These are phyloP conservation scores for Amniculicola lignicola DNA, from an alignment of 495 filamentous ascomycete species.

Conservation along the genomic window DNA sequence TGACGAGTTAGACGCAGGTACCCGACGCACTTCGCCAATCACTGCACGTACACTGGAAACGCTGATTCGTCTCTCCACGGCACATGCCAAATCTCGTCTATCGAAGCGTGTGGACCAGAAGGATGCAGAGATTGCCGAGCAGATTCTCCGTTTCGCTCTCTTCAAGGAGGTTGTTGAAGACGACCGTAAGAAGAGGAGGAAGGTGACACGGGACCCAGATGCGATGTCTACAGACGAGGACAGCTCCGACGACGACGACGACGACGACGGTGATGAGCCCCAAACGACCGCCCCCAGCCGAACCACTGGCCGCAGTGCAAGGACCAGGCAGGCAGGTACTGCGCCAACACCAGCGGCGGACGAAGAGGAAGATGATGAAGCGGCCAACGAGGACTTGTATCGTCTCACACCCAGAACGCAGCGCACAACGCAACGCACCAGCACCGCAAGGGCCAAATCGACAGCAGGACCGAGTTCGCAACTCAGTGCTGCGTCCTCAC, in stretches of 20 bases:
- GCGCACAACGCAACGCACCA: conserved; percentile 41
- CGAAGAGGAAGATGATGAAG: conserved; percentile 51
- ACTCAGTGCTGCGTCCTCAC: conserved; percentile 64
- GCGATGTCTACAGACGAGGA: conserved; percentile 40
- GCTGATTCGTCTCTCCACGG: conserved; percentile 92
- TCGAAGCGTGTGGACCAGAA: conserved; percentile 90
- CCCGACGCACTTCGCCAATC: conserved; percentile 89
- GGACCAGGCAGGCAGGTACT: conserved; percentile 46
- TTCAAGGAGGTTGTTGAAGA: conserved; percentile 97
- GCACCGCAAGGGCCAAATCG: conserved; percentile 15
- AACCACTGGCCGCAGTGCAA: conserved; percentile 47
- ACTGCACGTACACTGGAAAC: conserved; percentile 97
- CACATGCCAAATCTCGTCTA: conserved; percentile 89
- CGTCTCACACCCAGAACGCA: conserved; percentile 50
- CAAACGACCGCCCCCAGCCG: conserved; percentile 39
- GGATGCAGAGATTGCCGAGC: conserved; percentile 84
- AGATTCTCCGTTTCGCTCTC: conserved; percentile 88
- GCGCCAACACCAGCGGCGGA: conserved; percentile 30
- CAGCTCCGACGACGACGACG: conserved; percentile 43
- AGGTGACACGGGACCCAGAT: conserved; percentile 43
- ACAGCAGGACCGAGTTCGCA: conserved; percentile 52
- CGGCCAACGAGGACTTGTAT: conserved; percentile 53
- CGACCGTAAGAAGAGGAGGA: conserved; percentile 71
- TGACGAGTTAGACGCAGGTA: conserved; percentile 91
- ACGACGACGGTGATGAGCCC: conserved; percentile 51